A percentile compares a stretch with the other conserved stretches of the same genome.
These are phyloP conservation scores for Tolypocladium sp. DNA, from an alignment of 2,329 filamentous ascomycete genomes.

Conservation along the genomic window DNA sequence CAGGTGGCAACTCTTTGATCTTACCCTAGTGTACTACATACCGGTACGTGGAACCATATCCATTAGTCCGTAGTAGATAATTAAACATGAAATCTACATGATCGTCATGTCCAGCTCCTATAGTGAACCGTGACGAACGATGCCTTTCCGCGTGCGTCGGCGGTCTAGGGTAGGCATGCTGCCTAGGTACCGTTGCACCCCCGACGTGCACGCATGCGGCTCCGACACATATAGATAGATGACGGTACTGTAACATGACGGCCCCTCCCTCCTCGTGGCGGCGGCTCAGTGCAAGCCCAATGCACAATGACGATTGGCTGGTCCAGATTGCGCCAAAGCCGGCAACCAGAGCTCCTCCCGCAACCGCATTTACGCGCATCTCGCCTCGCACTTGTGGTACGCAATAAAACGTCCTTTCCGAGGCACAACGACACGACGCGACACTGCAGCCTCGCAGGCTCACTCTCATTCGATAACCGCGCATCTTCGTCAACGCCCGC, in stretches of 20 bases:
- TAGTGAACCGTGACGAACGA: too few relatives aligned
- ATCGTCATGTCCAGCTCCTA: too few relatives aligned
- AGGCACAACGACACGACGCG: not conserved
- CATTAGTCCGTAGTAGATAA: too few relatives aligned
- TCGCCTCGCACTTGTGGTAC: not conserved
- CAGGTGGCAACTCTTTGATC: too few relatives aligned
- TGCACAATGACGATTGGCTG: slow-evolving; percentile 6
- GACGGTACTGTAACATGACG: too few relatives aligned
- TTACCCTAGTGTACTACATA: too few relatives aligned
- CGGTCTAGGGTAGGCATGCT: too few relatives aligned
- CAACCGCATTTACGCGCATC: not conserved
- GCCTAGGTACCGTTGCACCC: too few relatives aligned
- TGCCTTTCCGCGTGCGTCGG: too few relatives aligned
- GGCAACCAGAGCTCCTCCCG: not conserved
- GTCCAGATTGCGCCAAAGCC: not conserved
- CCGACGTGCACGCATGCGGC: too few relatives aligned
- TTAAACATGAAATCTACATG: too few relatives aligned
- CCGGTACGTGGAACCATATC: too few relatives aligned
- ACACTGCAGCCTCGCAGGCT: not conserved
- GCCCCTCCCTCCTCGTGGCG: not conserved
- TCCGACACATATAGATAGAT: not conserved
- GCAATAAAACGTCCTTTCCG: not conserved
- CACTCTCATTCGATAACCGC: not conserved
- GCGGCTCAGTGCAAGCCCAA: not conserved
- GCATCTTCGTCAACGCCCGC: not conserved